Conservation (phyloP, 2,329 filamentous ascomycete species). For the Xylariomycetidae sp. region DNA sequence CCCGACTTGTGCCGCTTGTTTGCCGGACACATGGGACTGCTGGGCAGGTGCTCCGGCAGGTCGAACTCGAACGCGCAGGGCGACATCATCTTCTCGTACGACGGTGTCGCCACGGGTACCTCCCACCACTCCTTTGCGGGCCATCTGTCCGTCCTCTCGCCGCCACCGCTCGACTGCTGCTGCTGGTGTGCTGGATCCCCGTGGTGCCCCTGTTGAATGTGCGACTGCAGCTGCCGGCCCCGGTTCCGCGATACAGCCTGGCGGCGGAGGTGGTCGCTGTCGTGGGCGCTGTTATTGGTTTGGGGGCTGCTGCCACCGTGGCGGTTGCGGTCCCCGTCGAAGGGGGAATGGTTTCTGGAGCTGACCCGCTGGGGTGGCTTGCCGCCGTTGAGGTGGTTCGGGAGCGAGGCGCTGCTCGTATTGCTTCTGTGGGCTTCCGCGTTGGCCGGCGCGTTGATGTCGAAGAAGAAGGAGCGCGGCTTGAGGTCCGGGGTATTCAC, state of each 20-base stretch:
- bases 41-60: slow-evolving; percentile 46
- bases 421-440: slow-evolving; percentile 5
- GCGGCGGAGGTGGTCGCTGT: no score
- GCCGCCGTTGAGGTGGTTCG: no score
- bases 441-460: slow-evolving; percentile 29
- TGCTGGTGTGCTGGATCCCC: no score
- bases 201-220: no score
- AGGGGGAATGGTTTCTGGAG: no score
- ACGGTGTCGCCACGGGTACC: slow-evolving; percentile 14
- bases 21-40: slow-evolving; percentile 47
- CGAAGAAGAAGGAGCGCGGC: slow-evolving; percentile 39
- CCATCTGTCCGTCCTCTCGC: no score
- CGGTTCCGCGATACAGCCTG: no score
- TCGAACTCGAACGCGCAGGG: slow-evolving; percentile 40
- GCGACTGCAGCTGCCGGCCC: no score
- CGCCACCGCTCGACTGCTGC: background rate
- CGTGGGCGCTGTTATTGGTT: no score
- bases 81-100: slow-evolving; percentile 19
- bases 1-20: slow-evolving; percentile 39
- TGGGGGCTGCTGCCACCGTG: no score
- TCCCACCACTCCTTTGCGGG: slow-evolving; percentile 32
- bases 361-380: no score
- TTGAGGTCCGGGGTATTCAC: slow-evolving; percentile 33
- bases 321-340: no score
- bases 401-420: slow-evolving; percentile 2